Conservation (phyloP, 2,329 filamentous ascomycete species). For the Myriosclerotinia scirpicola region DNA sequence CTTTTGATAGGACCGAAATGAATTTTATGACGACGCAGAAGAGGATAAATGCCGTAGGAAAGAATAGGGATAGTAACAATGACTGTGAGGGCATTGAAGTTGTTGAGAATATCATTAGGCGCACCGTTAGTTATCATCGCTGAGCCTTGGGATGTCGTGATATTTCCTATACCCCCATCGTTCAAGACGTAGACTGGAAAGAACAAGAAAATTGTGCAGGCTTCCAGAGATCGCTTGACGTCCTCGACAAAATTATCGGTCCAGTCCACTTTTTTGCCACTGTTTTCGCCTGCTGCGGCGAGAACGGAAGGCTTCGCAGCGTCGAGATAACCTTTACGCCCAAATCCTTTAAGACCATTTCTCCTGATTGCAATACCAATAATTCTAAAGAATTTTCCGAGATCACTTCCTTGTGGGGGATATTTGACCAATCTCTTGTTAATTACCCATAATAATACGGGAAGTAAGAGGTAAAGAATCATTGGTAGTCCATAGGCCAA, state of each 20-base stretch:
- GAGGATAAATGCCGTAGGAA: slow-evolving; percentile 67
- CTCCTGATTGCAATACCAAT: slow-evolving; percentile 45
- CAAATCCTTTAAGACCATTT: slow-evolving; percentile 61
- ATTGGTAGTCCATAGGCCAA: slow-evolving; percentile 51
- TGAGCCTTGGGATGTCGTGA: slow-evolving; percentile 53
- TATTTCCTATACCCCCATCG: slow-evolving; percentile 49
- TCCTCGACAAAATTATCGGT: slow-evolving; percentile 82
- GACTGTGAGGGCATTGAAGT: slow-evolving; percentile 73
- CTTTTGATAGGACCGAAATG: slow-evolving; percentile 73
- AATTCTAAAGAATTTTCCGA: slow-evolving; percentile 47
- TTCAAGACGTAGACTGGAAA: slow-evolving; percentile 47
- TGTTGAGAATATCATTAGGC: slow-evolving; percentile 76
- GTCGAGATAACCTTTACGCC: slow-evolving; percentile 59
- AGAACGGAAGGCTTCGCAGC: slow-evolving; percentile 64
- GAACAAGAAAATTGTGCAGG: slow-evolving; percentile 66
- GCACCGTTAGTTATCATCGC: slow-evolving; percentile 67
- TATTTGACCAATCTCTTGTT: slow-evolving; percentile 45
- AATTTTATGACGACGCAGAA: slow-evolving; percentile 61
- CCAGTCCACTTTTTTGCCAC: slow-evolving; percentile 60
- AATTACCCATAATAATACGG: slow-evolving; percentile 47
- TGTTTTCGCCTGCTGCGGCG: slow-evolving; percentile 51
- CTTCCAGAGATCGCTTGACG: slow-evolving; percentile 66
- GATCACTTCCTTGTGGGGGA: slow-evolving; percentile 48
- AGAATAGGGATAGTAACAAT: slow-evolving; percentile 72
- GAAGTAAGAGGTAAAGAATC: slow-evolving; percentile 61